These are phyloP conservation scores for Juglanconis oblonga DNA, from an alignment of 2,329 filamentous ascomycete genomes.

Conservation along the genomic window DNA sequence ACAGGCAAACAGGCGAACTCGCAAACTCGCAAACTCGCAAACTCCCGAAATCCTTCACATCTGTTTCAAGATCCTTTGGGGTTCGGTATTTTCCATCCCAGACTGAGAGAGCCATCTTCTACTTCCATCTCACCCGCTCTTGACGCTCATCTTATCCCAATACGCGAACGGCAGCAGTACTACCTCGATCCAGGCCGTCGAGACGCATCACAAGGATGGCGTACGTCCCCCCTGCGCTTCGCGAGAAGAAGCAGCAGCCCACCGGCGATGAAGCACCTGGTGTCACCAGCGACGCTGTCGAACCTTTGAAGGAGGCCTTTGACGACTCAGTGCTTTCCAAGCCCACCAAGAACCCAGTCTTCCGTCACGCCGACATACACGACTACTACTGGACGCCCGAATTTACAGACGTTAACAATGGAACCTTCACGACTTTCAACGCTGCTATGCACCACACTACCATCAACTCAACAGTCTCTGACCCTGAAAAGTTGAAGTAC, in stretches of 20 bases:
- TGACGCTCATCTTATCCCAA: too few species aligned
- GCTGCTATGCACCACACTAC: neutral
- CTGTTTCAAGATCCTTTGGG: too few species aligned
- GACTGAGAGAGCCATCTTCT: too few species aligned
- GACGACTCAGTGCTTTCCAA: neutral
- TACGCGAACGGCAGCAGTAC: neutral
- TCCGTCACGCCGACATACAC: neutral
- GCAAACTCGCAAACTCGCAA: too few species aligned
- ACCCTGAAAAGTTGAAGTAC: neutral
- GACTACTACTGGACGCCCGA: neutral
- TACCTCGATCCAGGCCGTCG: neutral
- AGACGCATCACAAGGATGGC: neutral
- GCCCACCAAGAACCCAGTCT: neutral
- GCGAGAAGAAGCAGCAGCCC: neutral
- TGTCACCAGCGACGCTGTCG: neutral
- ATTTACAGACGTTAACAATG: neutral
- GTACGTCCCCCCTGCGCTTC: neutral
- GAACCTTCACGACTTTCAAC: too few species aligned
- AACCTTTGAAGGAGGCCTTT: neutral
- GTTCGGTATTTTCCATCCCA: too few species aligned
- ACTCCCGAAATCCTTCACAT: too few species aligned
- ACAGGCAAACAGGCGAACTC: too few species aligned
- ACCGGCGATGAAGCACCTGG: too few species aligned
- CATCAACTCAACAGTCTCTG: neutral
- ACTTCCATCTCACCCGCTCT: too few species aligned